Base-by-base conservation (phyloP, 148 eudicot genomes). In the Nepenthes mirabilis region DNA sequence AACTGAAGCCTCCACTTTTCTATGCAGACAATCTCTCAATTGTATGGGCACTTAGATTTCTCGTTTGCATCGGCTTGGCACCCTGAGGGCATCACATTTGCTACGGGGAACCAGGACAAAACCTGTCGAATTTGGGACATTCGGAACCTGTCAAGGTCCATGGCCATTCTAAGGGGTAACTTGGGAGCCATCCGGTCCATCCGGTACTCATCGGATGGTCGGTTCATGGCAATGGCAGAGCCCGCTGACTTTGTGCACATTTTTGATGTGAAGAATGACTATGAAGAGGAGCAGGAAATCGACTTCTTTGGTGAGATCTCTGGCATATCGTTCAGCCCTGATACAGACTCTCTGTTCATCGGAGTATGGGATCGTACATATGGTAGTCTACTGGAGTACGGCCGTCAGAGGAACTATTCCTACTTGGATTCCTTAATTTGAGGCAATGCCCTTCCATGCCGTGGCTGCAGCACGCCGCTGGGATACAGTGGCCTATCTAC, bases 1-100 rank as follows among this genome's bases (percentile, higher is more conserved):
- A 47, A 37, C 9, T 64, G 7, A 14, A 5, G 1, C 34, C 7
- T 55, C 14, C 34, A 3, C 33, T 7, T 23, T 23, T 23, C 23
- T 70, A 10, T 76, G 71, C 85, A 88, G 96, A 65, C 79, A 6
- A 65, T 85, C 43, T 63, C 52, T 32, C 14, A 75, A 2, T 68
- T 89, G 57, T 35, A 48, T 53, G 93, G 96, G 12, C 96, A 89
- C 61, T 37, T 55, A 58, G 96, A 89, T 73, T 89, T 49, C 72
- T 85, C 96, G 23, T 89, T 89, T 76, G 96, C 96, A 10, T 85
- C 96, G 9, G 96, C 96, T 35, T 89, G 96, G 96, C 77, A 82
- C 59, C 96, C 96, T 11, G 78, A 77, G 47, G 93, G 96, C 60
- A 40, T 74, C 52, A 85, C 80, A 34, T 75, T 89, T 60, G 90